Evolutionary conservation across 108 stramenopile species (phyloP).

Genomic region (Heterococcus sp.): DNA sequence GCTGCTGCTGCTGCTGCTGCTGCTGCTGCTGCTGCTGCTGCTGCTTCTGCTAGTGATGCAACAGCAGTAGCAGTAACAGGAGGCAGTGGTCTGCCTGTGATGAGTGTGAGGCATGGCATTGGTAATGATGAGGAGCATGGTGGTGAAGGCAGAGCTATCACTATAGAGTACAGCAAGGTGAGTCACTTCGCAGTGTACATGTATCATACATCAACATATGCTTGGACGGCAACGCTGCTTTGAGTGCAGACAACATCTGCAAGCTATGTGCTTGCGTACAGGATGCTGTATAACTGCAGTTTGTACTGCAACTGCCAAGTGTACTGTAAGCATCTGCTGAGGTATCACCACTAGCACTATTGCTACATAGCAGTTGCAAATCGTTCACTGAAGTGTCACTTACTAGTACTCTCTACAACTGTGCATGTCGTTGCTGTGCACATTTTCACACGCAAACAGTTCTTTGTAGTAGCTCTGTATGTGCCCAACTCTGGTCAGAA

Average conservation of each 20-base stretch:
- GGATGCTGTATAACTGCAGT: too few species aligned
- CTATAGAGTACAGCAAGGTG: slow-evolving; percentile 68
- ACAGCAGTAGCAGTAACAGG: slow-evolving; percentile 10
- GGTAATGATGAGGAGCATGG: slow-evolving; percentile 73
- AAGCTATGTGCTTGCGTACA: too few species aligned
- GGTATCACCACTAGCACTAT: too few species aligned
- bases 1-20: slow-evolving; percentile 53
- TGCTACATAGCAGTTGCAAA: too few species aligned
- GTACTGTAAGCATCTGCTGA: too few species aligned
- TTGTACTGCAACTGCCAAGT: too few species aligned
- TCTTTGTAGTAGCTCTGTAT: slow-evolving; percentile 80
- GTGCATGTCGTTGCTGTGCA: too few species aligned
- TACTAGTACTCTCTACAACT: too few species aligned
- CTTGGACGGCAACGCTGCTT: too few species aligned
- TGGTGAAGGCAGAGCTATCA: slow-evolving; percentile 84
- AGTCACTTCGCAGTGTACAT: background rate
- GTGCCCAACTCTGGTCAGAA: slow-evolving; percentile 96
- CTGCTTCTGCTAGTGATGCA: background rate
- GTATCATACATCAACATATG: too few species aligned
- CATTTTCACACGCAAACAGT: slow-evolving; percentile 39
- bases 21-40: slow-evolving; percentile 17
- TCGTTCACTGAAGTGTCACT: too few species aligned
- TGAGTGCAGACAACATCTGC: too few species aligned
- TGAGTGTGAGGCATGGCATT: slow-evolving; percentile 20
- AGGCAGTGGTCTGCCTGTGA: slow-evolving; percentile 10